Conservation (phyloP, 2,329 filamentous ascomycete genomes). For the Aspergillus amoenus region DNA sequence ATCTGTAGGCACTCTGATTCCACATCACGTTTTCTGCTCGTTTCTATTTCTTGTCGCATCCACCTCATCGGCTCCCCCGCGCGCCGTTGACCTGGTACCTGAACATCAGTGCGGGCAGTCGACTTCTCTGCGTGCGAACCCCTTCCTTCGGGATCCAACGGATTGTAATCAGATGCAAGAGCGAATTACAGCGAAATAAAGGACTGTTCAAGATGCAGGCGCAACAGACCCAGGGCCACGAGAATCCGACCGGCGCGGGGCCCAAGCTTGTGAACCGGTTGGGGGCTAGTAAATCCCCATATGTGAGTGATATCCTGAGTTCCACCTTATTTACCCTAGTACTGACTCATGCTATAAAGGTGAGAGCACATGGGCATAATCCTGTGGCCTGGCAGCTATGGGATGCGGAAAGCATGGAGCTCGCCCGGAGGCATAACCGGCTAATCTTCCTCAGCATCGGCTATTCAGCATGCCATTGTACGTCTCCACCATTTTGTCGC, state of each 20-base stretch:
- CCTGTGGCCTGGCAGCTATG: conserved; percentile 91
- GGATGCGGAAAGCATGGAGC: conserved; percentile 70
- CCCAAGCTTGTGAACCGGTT: conserved; percentile 55
- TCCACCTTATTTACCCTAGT: not conserved
- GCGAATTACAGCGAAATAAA: conserved; percentile 23
- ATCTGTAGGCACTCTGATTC: not conserved
- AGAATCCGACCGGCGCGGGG: conserved; percentile 19
- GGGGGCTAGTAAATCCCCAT: conserved; percentile 64
- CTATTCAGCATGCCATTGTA: conserved; percentile 93
- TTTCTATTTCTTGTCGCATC: not conserved
- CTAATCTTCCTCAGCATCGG: conserved; percentile 92
- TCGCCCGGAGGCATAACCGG: conserved; percentile 79
- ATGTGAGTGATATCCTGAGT: conserved; percentile 50
- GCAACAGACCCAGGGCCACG: conserved; percentile 23
- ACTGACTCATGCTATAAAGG: conserved; percentile 41
- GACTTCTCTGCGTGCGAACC: not conserved
- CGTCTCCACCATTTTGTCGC: conserved; percentile 33
- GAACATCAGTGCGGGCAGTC: conserved; percentile 4
- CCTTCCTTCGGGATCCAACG: not conserved
- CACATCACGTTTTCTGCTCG: not conserved
- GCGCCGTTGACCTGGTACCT: not conserved
- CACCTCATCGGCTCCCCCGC: conserved; percentile 1
- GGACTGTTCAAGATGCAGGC: conserved; percentile 28
- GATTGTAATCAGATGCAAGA: not conserved
- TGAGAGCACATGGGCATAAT: conserved; percentile 74